Percentiles rank a stretch among this genome's conserved stretches.
These are phyloP conservation scores for Backusella australiensis DNA, from an alignment of 192 early-diverging fungal genomes.

Conservation along the genomic window DNA sequence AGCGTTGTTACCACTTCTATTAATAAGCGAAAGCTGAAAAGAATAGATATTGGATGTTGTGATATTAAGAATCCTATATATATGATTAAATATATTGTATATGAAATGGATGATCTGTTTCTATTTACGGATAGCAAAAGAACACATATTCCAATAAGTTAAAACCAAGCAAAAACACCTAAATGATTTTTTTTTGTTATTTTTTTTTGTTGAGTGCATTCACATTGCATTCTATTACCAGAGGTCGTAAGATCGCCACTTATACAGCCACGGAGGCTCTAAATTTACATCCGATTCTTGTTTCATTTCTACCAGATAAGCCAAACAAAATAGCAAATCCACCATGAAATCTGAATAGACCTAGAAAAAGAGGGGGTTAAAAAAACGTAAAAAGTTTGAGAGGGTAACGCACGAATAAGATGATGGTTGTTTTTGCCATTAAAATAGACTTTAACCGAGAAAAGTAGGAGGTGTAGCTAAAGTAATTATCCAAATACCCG, in stretches of 20 bases:
- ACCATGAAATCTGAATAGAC: constrained; percentile 52
- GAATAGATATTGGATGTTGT: constrained; percentile 20
- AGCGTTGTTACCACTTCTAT: constrained; percentile 49
- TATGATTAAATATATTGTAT: not conserved
- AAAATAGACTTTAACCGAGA: not conserved
- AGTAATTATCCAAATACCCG: not conserved
- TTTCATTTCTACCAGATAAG: constrained; percentile 58
- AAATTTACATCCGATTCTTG: constrained; percentile 26
- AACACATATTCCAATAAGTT: constrained; percentile 26
- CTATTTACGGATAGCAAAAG: constrained; percentile 27
- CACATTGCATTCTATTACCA: constrained; percentile 28
- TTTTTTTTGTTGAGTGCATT: not conserved
- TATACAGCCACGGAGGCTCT: constrained; percentile 48
- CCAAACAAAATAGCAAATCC: constrained; percentile 51
- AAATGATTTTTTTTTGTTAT: not conserved
- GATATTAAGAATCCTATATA: constrained; percentile 11
- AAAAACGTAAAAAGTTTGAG: not conserved
- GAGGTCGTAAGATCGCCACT: constrained; percentile 36
- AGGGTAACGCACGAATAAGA: constrained; percentile 24
- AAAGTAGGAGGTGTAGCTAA: constrained; percentile 5
- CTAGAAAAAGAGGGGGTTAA: constrained; percentile 13
- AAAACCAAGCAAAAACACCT: constrained; percentile 23
- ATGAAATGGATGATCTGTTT: not conserved
- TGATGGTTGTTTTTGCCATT: constrained; percentile 19
- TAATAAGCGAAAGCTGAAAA: constrained; percentile 43